These are phyloP conservation scores for Trichoderma sp. DNA, from an alignment of 2,329 filamentous ascomycete genomes.

Conservation along the genomic window DNA sequence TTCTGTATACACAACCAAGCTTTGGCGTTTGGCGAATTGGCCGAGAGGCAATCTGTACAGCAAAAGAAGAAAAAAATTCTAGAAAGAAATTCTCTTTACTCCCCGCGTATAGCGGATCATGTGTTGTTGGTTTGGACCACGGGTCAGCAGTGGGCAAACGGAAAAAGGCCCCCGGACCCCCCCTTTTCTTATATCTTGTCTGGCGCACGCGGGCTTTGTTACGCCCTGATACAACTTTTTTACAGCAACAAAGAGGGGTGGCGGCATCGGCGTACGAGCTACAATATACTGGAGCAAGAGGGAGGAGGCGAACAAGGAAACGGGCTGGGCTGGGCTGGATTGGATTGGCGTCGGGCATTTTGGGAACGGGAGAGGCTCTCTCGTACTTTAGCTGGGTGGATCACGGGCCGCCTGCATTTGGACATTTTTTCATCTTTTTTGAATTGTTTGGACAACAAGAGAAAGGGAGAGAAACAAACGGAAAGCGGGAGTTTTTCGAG, in stretches of 20 bases:
- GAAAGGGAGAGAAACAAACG: background rate
- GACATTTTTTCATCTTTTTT: background rate
- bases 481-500: conserved; percentile 8
- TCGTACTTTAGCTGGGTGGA: background rate
- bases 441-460: background rate
- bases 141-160: background rate
- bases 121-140: background rate
- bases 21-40: conserved; percentile 34
- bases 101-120: background rate
- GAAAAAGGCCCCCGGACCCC: background rate
- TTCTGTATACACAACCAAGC: conserved; percentile 30
- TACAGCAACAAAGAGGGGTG: background rate
- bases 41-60: conserved; percentile 24
- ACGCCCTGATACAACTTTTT: conserved; percentile 6
- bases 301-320: background rate
- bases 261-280: conserved; percentile 14
- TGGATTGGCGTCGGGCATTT: conserved; percentile 10
- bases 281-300: background rate
- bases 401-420: background rate
- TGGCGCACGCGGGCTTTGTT: background rate
- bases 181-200: background rate
- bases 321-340: background rate
- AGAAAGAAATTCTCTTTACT: conserved; percentile 11
- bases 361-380: conserved; percentile 7
- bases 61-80: conserved; percentile 8